These are phyloP conservation scores for Diaporthe helianthi DNA, from an alignment of 2,329 filamentous ascomycete genomes.

Conservation along the genomic window DNA sequence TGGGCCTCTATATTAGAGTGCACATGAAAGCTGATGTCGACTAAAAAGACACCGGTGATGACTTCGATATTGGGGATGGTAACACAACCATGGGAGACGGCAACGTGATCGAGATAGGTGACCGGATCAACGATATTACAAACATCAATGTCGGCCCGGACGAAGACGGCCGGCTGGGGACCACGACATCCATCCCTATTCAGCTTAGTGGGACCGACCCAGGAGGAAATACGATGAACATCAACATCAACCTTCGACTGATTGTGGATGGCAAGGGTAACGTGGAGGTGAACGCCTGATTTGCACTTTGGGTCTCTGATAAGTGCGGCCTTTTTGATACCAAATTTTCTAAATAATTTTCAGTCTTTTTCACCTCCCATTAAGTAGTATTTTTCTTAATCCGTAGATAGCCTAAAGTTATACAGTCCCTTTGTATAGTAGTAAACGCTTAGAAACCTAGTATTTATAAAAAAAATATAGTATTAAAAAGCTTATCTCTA, in stretches of 20 bases:
- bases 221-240: neutral
- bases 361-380: neutral
- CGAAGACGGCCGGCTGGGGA: neutral
- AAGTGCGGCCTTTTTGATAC: neutral
- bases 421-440: no score
- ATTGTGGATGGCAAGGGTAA: neutral
- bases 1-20: neutral
- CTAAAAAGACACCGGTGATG: neutral
- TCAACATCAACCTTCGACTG: conserved; percentile 7
- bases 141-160: conserved; percentile 5
- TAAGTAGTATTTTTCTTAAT: no score
- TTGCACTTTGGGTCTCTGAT: accelerated
- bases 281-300: neutral
- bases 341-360: neutral
- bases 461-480: no score
- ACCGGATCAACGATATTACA: neutral
- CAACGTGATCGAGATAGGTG: neutral
- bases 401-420: no score
- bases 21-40: neutral
- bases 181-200: neutral
- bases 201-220: neutral
- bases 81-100: neutral
- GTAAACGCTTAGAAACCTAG: no score
- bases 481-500: no score
- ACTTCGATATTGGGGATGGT: conserved; percentile 2